phyloP scores from a whole-genome alignment of 2,329 filamentous ascomycete species.

The Fusarium aywerte region DNA sequence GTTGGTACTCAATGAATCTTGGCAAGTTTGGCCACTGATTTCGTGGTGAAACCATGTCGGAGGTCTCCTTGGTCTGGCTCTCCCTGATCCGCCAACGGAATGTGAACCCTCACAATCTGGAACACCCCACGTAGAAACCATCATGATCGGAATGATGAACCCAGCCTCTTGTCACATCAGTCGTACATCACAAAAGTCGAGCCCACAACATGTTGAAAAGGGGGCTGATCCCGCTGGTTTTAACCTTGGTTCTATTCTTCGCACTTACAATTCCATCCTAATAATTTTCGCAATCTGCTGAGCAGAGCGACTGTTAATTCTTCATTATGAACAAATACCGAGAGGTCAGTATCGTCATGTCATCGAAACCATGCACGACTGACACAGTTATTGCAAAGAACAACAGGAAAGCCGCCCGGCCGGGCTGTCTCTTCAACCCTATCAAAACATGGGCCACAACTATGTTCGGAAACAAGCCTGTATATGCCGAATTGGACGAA shows the following conservation, averaged over 20 bases:
- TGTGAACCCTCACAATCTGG: constrained; percentile 21
- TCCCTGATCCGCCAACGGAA: constrained; percentile 38
- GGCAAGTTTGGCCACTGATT: not conserved
- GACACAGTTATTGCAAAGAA: not conserved
- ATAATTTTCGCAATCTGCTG: constrained; percentile 5
- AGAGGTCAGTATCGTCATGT: constrained; percentile 36
- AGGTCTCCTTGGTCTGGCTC: not conserved
- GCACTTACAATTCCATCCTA: not conserved
- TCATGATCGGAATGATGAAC: constrained; percentile 32
- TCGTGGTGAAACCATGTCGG: not conserved
- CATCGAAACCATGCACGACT: constrained; percentile 1
- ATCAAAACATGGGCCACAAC: constrained; percentile 24
- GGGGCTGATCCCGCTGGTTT: constrained; percentile 4
- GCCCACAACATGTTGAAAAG: constrained; percentile 18
- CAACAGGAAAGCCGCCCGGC: constrained; percentile 12
- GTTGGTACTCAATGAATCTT: not conserved
- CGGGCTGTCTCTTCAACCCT: constrained; percentile 26
- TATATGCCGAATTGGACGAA: constrained; percentile 14
- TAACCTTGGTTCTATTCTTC: too few species aligned
- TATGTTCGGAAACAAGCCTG: constrained; percentile 8
- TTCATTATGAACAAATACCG: constrained; percentile 23
- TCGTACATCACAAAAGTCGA: not conserved
- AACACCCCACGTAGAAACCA: constrained; percentile 13
- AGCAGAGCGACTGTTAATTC: constrained; percentile 4
- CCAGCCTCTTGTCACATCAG: constrained; percentile 21